Evolutionary conservation across 176 grass and related monocot genomes (phyloP).

Genomic region (Bonia amplexicaulis): DNA sequence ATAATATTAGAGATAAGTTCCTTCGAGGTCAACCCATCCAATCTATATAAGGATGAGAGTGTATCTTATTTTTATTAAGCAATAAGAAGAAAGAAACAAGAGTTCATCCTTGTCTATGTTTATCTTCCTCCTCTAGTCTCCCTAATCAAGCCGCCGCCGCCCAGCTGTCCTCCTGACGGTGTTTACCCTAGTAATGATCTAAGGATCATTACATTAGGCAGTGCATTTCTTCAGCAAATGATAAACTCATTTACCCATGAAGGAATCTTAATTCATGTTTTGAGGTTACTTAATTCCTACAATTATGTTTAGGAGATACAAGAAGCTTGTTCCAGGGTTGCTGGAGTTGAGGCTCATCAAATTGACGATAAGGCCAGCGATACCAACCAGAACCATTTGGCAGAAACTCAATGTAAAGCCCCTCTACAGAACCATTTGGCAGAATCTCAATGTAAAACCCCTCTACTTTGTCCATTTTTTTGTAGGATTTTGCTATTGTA

Average conservation of each 20-base stretch:
- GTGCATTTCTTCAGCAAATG: not conserved
- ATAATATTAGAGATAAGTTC: no score
- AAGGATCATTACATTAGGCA: not conserved
- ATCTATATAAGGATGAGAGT: no score
- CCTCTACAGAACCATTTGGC: not conserved
- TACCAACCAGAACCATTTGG: not conserved
- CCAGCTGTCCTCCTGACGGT: no score
- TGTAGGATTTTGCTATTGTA: not conserved
- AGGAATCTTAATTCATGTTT: not conserved
- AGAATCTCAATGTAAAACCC: constrained; percentile 26
- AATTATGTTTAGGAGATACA: constrained; percentile 10
- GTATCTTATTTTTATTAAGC: no score
- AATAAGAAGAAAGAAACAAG: no score
- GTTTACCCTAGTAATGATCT: no score
- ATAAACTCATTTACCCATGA: not conserved
- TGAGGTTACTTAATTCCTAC: not conserved
- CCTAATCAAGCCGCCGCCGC: no score
- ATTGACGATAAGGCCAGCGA: not conserved
- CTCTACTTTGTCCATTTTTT: not conserved
- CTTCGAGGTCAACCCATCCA: no score
- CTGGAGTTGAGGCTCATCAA: constrained; percentile 21
- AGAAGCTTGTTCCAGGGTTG: constrained; percentile 8
- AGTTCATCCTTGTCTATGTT: no score
- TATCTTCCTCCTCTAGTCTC: no score
- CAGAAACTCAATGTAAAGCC: constrained; percentile 30